Base-by-base conservation (phyloP, 371 early-diverging fungal species). In the Fennellomyces sp. region DNA sequence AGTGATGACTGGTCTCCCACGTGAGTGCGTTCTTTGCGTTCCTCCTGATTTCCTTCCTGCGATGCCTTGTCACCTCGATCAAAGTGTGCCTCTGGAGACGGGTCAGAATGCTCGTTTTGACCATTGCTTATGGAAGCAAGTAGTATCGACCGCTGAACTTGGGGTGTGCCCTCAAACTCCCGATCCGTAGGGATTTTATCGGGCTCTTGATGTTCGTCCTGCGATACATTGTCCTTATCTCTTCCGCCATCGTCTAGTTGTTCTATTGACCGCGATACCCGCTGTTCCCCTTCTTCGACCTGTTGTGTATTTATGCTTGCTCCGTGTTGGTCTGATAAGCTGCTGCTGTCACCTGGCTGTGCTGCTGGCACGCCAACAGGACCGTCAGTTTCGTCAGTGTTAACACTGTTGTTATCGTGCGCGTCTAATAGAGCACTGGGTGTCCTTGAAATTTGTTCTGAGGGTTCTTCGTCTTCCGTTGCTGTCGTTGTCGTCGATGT, bases 201-300 rank as follows among this genome's bases (percentile, higher is more conserved):
- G n/a, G 45, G 21, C 21, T 42, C 23, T 23, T 42, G 23, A 45
- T 45, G 45, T 45, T 45, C 45, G 45, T 45, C 45, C 45, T 45
- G 45, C 45, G 45, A 45, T 45, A 45, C 45, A 45, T 28, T 47
- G 29, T 48, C 11, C 19, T 48, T 23, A 19, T 35, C 58, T 28
- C 25, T 27, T n/a, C 55, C 39, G 25, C 25, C 15, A 13, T 25
- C 38, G 25, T 55, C 39, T 26, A 11, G 51, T 29, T 28, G 30
- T 6, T 36, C 54, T 21, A 26, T 38, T 13, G 35, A 27, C 23
- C 10, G 35, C 12, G 53, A 38, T 29, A 29, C n/a, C 17, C 39
- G 54, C 31, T 54, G 26, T 54, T 54, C 51, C 12, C 21, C n/a
- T 5, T 51, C 31, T 30, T 51, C 29, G 13, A 49, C 28, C 5